Conservation (phyloP, 192 early-diverging fungal genomes). For the Linnemannia hyalina region DNA sequence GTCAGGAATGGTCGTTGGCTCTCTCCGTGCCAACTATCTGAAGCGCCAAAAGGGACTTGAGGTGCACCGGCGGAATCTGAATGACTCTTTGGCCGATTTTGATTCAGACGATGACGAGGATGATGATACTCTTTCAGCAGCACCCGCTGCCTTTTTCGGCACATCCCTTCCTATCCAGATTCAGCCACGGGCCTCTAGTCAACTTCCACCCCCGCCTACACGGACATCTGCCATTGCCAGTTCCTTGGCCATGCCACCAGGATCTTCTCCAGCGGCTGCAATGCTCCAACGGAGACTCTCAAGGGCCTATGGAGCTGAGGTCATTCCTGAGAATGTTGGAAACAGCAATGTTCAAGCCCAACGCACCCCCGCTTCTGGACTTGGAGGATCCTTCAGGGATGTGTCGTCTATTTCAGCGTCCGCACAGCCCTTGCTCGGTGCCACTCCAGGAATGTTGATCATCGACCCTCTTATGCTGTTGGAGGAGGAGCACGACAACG, state of each 20-base stretch:
- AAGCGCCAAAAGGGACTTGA: constrained; percentile 40
- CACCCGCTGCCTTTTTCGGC: constrained; percentile 19
- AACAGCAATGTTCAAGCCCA: not conserved
- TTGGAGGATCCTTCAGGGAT: constrained; percentile 27
- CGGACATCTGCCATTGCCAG: constrained; percentile 27
- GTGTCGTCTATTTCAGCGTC: constrained; percentile 4
- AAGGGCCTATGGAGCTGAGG: constrained; percentile 36
- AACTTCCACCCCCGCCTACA: constrained; percentile 20
- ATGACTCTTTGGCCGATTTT: constrained; percentile 12
- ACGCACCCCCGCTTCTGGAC: not conserved
- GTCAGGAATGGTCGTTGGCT: constrained; percentile 39
- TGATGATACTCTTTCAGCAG: not conserved
- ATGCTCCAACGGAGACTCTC: constrained; percentile 54
- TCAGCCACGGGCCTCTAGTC: constrained; percentile 16
- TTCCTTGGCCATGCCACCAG: constrained; percentile 50
- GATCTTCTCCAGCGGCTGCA: constrained; percentile 45
- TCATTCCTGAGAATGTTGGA: not conserved
- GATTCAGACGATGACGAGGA: constrained; percentile 21
- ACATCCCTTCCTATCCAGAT: constrained; percentile 52
- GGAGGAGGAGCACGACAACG: constrained; percentile 50
- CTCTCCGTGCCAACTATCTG: constrained; percentile 41
- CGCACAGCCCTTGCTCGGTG: not conserved
- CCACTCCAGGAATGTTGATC: constrained; percentile 22
- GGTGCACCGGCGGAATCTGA: constrained; percentile 18
- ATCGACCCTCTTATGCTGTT: constrained; percentile 52